These are phyloP conservation scores for Eucalyptus pauciflora DNA, from an alignment of 345 rosid species.

Conservation along the genomic window DNA sequence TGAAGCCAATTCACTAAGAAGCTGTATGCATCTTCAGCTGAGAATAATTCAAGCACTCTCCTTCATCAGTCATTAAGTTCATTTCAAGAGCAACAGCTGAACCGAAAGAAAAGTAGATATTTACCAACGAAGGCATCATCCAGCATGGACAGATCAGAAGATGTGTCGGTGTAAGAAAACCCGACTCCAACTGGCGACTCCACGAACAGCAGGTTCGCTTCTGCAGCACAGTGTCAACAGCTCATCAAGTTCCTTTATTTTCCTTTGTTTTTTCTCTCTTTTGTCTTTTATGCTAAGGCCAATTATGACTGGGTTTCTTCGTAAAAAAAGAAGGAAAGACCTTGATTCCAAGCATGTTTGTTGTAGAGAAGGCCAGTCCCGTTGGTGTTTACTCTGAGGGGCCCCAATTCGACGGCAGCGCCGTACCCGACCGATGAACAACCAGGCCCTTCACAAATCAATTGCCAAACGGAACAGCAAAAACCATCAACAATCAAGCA, in stretches of 20 bases:
- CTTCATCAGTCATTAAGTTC: neutral
- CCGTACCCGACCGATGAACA: slow-evolving; percentile 63
- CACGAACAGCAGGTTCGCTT: slow-evolving; percentile 50
- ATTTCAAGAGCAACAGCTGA: neutral
- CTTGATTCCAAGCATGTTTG: slow-evolving; percentile 45
- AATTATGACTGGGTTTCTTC: neutral
- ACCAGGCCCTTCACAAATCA: slow-evolving; percentile 43
- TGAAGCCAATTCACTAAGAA: slow-evolving; percentile 20
- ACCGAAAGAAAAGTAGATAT: neutral
- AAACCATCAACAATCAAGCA: neutral
- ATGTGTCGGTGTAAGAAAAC: slow-evolving; percentile 54
- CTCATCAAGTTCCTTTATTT: neutral
- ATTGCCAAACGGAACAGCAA: neutral
- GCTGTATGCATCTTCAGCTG: slow-evolving; percentile 14
- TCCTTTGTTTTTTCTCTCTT: neutral
- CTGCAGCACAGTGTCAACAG: slow-evolving; percentile 3
- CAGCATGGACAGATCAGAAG: slow-evolving; percentile 29
- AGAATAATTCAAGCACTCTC: neutral
- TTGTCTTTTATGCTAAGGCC: neutral
- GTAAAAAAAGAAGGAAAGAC: neutral
- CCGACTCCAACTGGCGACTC: slow-evolving; percentile 68
- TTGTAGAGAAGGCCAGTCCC: slow-evolving; percentile 31
- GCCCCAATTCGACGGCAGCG: slow-evolving; percentile 50
- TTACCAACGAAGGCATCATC: slow-evolving; percentile 50
- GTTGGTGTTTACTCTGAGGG: slow-evolving; percentile 33